A percentile compares a stretch with the other conserved stretches of the same genome.
Conservation (phyloP, 202 grass and related monocot species). For the Saccharum hybrid region DNA sequence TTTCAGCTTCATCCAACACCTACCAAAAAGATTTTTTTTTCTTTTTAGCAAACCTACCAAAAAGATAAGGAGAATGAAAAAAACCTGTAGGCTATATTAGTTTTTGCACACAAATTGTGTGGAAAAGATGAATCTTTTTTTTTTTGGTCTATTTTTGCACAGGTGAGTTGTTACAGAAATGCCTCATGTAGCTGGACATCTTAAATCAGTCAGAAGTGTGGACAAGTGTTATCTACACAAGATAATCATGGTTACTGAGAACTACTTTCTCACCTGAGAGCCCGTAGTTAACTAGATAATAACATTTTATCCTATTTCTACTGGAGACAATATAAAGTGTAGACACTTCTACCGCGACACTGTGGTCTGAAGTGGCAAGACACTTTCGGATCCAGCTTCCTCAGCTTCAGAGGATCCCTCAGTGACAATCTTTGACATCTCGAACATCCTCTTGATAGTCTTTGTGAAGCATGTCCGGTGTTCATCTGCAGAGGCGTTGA, state of each 20-base stretch:
- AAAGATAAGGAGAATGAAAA: too few species aligned
- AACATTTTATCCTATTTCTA: conserved; percentile 26
- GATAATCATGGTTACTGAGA: background rate
- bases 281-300: background rate
- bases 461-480: conserved; percentile 74
- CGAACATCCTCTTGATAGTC: conserved; percentile 71
- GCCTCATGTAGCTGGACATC: conserved; percentile 20
- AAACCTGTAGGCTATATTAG: background rate
- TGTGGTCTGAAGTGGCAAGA: conserved; percentile 62
- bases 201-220: conserved; percentile 4
- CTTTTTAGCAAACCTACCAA: too few species aligned
- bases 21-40: too few species aligned
- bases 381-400: conserved; percentile 56
- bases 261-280: background rate
- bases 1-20: too few species aligned
- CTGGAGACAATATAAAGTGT: conserved; percentile 44
- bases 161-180: conserved; percentile 23
- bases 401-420: conserved; percentile 43
- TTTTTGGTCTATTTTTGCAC: conserved; percentile 12
- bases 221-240: background rate
- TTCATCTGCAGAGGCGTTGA: conserved; percentile 78
- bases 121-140: background rate
- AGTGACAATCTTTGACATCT: conserved; percentile 57
- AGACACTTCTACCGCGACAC: conserved; percentile 49
- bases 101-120: background rate